Conservation (phyloP, 768 basidiomycete species). For the Lactifluus subvellereus region DNA sequence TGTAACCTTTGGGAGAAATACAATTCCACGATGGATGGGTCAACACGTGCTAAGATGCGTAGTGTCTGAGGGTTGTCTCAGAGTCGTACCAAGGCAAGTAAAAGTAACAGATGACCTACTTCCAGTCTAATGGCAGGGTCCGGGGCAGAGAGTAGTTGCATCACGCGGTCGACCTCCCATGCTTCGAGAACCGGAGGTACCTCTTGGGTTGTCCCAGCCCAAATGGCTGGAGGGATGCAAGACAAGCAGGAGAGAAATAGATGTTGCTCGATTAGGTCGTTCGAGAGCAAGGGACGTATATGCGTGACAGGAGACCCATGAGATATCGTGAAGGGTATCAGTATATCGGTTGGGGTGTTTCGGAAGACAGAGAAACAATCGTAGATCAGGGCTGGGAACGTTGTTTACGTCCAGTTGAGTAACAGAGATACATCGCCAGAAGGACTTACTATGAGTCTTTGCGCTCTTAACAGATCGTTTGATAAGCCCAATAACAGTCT, state of each 20-base stretch:
- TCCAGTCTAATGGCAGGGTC: conserved; percentile 54
- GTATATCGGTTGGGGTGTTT: conserved; percentile 14
- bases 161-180: conserved; percentile 67
- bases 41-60: conserved; percentile 50
- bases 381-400: conserved; percentile 7
- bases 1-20: conserved; percentile 45
- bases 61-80: conserved; percentile 45
- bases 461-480: conserved; percentile 6
- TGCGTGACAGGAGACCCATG: conserved; percentile 33
- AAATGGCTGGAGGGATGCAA: conserved; percentile 49
- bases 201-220: conserved; percentile 59
- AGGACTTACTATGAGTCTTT: conserved; percentile 11
- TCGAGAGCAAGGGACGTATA: conserved; percentile 57
- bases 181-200: conserved; percentile 54
- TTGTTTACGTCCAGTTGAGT: neutral
- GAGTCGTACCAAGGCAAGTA: neutral
- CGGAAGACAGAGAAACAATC: conserved; percentile 18
- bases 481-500: conserved; percentile 12
- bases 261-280: conserved; percentile 55
- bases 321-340: conserved; percentile 4
- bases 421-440: neutral
- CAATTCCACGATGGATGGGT: conserved; percentile 49
- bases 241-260: conserved; percentile 61
- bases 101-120: conserved; percentile 35
- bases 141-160: conserved; percentile 57